Conservation (phyloP, 2,329 filamentous ascomycete species). For the Diaporthe batatas region DNA sequence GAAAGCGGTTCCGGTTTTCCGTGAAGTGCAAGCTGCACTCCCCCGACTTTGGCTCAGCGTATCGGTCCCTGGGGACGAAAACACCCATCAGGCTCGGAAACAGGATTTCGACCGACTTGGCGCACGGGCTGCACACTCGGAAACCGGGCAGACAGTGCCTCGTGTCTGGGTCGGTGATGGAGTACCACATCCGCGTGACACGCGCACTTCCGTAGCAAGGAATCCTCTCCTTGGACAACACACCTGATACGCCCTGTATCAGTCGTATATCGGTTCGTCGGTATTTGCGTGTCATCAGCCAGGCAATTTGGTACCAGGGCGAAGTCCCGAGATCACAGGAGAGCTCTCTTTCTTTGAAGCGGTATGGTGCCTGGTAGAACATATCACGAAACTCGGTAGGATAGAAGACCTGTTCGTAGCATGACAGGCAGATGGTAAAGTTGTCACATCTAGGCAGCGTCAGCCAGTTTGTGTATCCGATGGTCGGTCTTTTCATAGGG, state of each 20-base stretch:
- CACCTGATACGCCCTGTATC: slow-evolving; percentile 76
- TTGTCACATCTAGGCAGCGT: slow-evolving; percentile 77
- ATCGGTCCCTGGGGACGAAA: slow-evolving; percentile 68
- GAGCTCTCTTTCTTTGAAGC: slow-evolving; percentile 69
- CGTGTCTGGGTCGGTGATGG: slow-evolving; percentile 77
- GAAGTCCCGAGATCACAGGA: slow-evolving; percentile 83
- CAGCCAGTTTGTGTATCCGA: slow-evolving; percentile 82
- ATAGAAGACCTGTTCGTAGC: slow-evolving; percentile 78
- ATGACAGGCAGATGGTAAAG: slow-evolving; percentile 87
- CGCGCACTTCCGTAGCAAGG: slow-evolving; percentile 71
- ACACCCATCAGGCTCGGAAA: slow-evolving; percentile 79
- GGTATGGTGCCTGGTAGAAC: slow-evolving; percentile 73
- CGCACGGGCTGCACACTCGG: slow-evolving; percentile 80
- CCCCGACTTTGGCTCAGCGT: slow-evolving; percentile 61
- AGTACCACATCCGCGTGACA: slow-evolving; percentile 78
- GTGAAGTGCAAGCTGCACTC: slow-evolving; percentile 78
- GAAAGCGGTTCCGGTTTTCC: slow-evolving; percentile 65
- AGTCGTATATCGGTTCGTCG: slow-evolving; percentile 74
- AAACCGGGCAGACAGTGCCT: slow-evolving; percentile 77
- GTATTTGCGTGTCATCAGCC: slow-evolving; percentile 82
- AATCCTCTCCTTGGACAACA: slow-evolving; percentile 65
- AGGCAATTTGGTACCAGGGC: slow-evolving; percentile 88
- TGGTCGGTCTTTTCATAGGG: slow-evolving; percentile 72
- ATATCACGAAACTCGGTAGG: slow-evolving; percentile 75
- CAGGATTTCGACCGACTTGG: slow-evolving; percentile 77